A percentile compares a stretch with the other conserved stretches of the same genome.
phyloP scores from a whole-genome alignment of 202 grass and related monocot genomes.

The Thinopyrum obtusiflorum region DNA sequence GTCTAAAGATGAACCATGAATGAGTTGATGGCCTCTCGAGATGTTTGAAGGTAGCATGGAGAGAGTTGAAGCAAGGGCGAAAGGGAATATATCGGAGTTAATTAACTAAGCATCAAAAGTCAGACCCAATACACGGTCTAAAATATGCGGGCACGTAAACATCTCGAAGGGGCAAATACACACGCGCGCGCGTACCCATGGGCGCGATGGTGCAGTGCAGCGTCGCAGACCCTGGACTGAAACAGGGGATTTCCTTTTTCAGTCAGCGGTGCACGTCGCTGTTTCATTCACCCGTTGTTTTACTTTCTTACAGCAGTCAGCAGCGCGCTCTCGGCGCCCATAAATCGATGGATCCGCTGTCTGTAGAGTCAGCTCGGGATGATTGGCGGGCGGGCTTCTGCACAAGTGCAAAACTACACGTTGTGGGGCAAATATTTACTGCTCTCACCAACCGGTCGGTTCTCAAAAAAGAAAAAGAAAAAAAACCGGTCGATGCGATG shows the following conservation, averaged over 20 bases:
- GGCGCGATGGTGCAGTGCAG: background rate
- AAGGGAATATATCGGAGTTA: constrained; percentile 15
- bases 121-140: background rate
- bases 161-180: background rate
- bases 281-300: background rate
- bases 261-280: background rate
- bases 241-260: background rate
- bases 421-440: background rate
- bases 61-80: background rate
- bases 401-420: background rate
- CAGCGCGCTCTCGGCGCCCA: background rate
- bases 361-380: background rate
- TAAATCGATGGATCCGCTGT: background rate
- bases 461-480: too few species aligned
- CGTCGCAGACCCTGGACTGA: background rate
- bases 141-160: background rate
- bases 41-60: background rate
- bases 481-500: background rate
- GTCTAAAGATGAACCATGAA: background rate
- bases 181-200: background rate
- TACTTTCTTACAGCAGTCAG: background rate
- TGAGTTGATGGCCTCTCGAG: background rate
- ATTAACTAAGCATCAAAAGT: background rate
- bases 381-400: background rate
- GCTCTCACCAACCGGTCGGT: background rate